phyloP scores from a whole-genome alignment of 2,329 filamentous ascomycete genomes.

The Colletotrichum karsti region DNA sequence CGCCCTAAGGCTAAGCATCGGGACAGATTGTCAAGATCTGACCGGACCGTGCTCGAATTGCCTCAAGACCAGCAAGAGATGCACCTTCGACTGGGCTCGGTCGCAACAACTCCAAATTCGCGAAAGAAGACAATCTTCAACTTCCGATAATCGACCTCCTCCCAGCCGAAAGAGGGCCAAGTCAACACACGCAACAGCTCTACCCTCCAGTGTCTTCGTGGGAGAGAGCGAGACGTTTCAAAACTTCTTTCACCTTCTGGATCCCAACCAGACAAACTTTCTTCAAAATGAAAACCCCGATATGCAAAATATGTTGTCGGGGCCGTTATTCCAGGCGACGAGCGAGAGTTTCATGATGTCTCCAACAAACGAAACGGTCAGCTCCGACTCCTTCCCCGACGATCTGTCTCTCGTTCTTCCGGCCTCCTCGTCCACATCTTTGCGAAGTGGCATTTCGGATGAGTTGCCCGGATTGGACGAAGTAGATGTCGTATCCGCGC shows the following conservation, averaged over 20 bases:
- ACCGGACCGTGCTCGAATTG: constrained; percentile 38
- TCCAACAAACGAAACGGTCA: neutral
- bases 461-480: neutral
- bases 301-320: neutral
- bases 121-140: neutral
- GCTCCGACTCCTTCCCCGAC: neutral
- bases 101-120: constrained; percentile 23
- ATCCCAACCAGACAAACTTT: neutral
- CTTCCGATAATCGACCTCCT: neutral
- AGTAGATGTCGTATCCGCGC: neutral
- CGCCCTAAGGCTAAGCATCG: neutral
- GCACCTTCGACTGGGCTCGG: constrained; percentile 37
- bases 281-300: neutral
- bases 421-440: neutral
- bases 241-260: neutral
- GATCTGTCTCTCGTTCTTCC: neutral
- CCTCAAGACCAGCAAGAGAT: constrained; percentile 38
- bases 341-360: neutral
- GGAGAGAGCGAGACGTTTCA: neutral
- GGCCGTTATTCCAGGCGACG: neutral
- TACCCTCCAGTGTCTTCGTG: neutral
- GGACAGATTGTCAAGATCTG: constrained; percentile 8
- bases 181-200: neutral
- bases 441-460: neutral
- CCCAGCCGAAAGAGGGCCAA: constrained; percentile 12